phyloP scores from a whole-genome alignment of 2,329 filamentous ascomycete species.

The Neopestalotiopsis sp. region DNA sequence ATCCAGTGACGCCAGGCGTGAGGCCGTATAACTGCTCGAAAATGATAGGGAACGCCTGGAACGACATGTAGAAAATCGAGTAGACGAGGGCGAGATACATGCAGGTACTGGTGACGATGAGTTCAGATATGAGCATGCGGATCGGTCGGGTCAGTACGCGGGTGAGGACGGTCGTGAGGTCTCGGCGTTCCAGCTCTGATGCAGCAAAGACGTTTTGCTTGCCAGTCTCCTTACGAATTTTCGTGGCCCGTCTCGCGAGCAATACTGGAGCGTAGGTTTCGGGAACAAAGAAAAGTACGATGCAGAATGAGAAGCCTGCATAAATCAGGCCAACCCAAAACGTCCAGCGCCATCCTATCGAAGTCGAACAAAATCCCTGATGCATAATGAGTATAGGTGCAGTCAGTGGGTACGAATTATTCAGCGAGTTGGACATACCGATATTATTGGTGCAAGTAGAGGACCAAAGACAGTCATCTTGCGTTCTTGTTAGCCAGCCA shows the following conservation, averaged over 20 bases:
- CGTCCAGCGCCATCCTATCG: slow-evolving; percentile 71
- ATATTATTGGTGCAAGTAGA: slow-evolving; percentile 69
- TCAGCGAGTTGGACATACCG: slow-evolving; percentile 28
- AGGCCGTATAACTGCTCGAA: slow-evolving; percentile 69
- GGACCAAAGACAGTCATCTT: slow-evolving; percentile 70
- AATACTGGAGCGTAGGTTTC: slow-evolving; percentile 68
- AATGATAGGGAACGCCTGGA: slow-evolving; percentile 76
- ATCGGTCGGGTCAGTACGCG: slow-evolving; percentile 75
- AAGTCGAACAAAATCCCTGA: slow-evolving; percentile 24
- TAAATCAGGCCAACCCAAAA: slow-evolving; percentile 76
- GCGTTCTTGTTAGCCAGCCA: background rate
- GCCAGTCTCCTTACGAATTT: slow-evolving; percentile 61
- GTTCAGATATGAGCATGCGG: slow-evolving; percentile 74
- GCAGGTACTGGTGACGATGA: slow-evolving; percentile 74
- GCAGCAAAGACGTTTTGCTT: slow-evolving; percentile 58
- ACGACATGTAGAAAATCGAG: slow-evolving; percentile 72
- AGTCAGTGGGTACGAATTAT: background rate
- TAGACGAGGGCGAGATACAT: slow-evolving; percentile 76
- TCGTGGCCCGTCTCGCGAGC: slow-evolving; percentile 60
- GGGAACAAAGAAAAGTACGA: slow-evolving; percentile 64
- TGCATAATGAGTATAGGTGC: background rate
- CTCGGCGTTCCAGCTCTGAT: slow-evolving; percentile 65
- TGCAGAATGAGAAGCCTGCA: slow-evolving; percentile 64
- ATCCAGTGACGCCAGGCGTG: slow-evolving; percentile 66
- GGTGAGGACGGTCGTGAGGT: slow-evolving; percentile 64